Conservation (phyloP, 176 grass and related monocot species). For the Oryza officinalis region DNA sequence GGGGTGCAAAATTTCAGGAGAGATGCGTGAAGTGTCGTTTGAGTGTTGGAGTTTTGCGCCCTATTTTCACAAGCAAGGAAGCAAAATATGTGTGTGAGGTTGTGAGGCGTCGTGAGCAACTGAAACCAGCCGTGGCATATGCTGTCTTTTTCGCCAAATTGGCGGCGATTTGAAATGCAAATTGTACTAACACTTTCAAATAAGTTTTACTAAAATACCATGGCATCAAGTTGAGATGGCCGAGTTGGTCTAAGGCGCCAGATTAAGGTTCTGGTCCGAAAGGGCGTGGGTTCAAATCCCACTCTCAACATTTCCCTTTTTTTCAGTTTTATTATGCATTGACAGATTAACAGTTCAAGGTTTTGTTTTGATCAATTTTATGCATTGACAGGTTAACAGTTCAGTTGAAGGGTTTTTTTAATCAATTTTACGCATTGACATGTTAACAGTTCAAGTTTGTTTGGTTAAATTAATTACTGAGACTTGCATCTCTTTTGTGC, state of each 20-base stretch:
- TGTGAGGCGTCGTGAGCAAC: neutral
- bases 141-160: neutral
- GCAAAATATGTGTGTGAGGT: neutral
- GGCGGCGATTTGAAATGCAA: too few relatives aligned
- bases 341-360: neutral
- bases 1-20: neutral
- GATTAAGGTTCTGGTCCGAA: slow-evolving; percentile 74
- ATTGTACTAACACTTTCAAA: too few relatives aligned
- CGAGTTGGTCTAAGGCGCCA: slow-evolving; percentile 78
- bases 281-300: slow-evolving; percentile 83
- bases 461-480: too few relatives aligned
- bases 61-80: neutral
- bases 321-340: neutral
- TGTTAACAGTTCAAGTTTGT: too few relatives aligned
- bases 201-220: too few relatives aligned
- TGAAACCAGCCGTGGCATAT: neutral
- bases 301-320: slow-evolving; percentile 34
- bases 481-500: too few relatives aligned
- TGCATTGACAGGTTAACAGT: too few relatives aligned
- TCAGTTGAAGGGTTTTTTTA: too few relatives aligned
- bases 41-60: neutral
- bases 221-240: neutral
- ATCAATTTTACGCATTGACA: too few relatives aligned
- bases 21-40: neutral
- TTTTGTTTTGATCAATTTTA: too few relatives aligned